Percentiles rank a stretch among this genome's conserved stretches.
Conservation (phyloP, 768 basidiomycete genomes). For the Kwoniella bestiolae region DNA sequence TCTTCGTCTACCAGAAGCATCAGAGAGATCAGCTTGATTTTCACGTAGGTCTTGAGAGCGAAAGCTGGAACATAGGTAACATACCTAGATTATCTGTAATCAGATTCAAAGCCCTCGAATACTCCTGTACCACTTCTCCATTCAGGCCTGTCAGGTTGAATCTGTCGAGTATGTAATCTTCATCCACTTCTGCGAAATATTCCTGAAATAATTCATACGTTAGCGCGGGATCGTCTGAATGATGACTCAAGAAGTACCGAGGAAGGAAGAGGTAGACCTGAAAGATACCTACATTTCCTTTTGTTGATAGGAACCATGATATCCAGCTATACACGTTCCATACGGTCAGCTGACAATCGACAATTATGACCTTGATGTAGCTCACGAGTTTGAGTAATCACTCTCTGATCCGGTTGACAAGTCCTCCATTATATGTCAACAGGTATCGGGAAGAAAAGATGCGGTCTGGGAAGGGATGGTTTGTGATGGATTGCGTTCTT, state of each 20-base stretch:
- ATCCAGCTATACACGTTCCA: conserved; percentile 71
- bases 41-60: no score
- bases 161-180: conserved; percentile 99
- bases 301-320: conserved; percentile 94
- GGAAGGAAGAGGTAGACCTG: conserved; percentile 2
- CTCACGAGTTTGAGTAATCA: conserved; percentile 87
- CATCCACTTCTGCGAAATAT: conserved; percentile 96
- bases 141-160: conserved; percentile 98
- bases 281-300: conserved; percentile 68
- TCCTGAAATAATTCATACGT: conserved; percentile 60
- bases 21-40: no score
- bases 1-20: conserved; percentile 89
- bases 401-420: conserved; percentile 79
- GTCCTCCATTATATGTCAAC: conserved; percentile 54
- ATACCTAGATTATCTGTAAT: conserved; percentile 93
- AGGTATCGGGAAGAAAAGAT: neutral
- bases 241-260: neutral
- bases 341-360: neutral
- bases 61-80: neutral
- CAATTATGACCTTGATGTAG: neutral
- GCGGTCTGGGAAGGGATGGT: neutral
- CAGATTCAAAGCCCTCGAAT: conserved; percentile 88
- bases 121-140: conserved; percentile 85
- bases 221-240: neutral
- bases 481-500: no score